Base-by-base conservation (phyloP, 352 stramenopile genomes). In the Globisporangium nagaii region DNA sequence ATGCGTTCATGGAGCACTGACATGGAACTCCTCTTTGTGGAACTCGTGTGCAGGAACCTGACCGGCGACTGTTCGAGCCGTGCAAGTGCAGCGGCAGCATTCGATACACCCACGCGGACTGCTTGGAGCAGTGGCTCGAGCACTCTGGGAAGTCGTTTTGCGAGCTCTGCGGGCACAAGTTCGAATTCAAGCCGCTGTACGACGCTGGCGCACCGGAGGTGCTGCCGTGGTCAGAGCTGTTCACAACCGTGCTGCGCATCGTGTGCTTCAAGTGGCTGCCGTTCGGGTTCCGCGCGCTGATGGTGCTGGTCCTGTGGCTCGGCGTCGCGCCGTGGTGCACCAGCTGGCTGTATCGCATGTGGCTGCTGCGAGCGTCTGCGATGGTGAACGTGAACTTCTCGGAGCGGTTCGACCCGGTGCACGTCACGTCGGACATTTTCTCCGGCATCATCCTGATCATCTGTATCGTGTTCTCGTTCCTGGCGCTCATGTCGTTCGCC, bases 1-100 rank as follows among this genome's bases (percentile, higher is more conserved):
- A 37, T 8, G 17, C 24, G 15, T 3, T 11, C 17, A 31, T 31
- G 42, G 6, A 28, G 12, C 17, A 19, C 43, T 66, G 19, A 57
- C 30, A 24, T 19, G 28, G n/a, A n/a, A n/a, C n/a, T n/a, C n/a
- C n/a, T 48, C 15, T 32, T 34, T 43, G 37, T 25, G 7, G 22
- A 4, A 17, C 24, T 50, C 1, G 46, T 4, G n/a, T 44, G 24
- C 56, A 86, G 75, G 84, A 95, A 60, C 71, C 72, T 0, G 82
- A 71, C 9, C 76, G 82, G 3, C 84, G 79, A 4, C 65, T 95
- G 22, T 93, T 93, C 60, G 79, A 78, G 51, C 84, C 84, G 13
- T 98, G 94, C 65, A 97, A 97, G 71, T 98, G 94, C 68, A 97
- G 89, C 28, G 94, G 94, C 30, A 97, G 88, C 40, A 98, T 98